Evolutionary conservation across 768 basidiomycete species (phyloP).

Genomic region (Amanita thiersii): DNA sequence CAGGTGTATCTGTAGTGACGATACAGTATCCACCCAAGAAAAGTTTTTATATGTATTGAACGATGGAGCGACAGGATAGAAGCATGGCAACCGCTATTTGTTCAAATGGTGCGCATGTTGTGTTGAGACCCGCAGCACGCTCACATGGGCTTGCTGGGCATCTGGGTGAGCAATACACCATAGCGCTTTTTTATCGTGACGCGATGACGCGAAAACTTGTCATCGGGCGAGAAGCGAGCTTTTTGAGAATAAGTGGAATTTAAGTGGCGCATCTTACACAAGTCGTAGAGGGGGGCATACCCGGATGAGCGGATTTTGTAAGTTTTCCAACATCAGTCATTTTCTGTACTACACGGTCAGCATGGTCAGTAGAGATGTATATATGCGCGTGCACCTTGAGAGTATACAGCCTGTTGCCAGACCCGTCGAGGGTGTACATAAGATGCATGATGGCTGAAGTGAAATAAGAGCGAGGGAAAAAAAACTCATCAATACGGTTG

Average conservation of each 20-base stretch:
- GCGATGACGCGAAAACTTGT: slow-evolving; percentile 97
- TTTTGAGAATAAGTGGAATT: slow-evolving; percentile 4
- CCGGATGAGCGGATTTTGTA: slow-evolving; percentile 96
- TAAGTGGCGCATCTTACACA: not conserved
- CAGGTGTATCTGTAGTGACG: no score
- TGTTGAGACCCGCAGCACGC: no score
- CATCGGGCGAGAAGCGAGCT: slow-evolving; percentile 99
- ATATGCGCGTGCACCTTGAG: slow-evolving; percentile 59
- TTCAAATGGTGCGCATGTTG: no score
- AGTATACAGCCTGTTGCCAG: slow-evolving; percentile 82
- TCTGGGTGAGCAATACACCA: slow-evolving; percentile 82
- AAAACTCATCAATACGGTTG: no score
- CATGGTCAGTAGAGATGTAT: not conserved
- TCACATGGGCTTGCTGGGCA: slow-evolving; percentile 65
- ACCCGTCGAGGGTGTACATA: slow-evolving; percentile 83
- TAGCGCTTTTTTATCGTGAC: slow-evolving; percentile 96
- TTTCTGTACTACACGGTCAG: slow-evolving; percentile 51
- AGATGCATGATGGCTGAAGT: slow-evolving; percentile 69
- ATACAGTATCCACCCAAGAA: no score
- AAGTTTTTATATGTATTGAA: no score
- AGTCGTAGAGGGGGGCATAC: slow-evolving; percentile 34
- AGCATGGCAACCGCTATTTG: no score
- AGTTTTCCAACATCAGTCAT: slow-evolving; percentile 68
- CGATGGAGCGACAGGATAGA: no score
- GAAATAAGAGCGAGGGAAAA: not conserved